Evolutionary conservation across 768 basidiomycete species (phyloP).

Genomic region (Trametes coccinea): DNA sequence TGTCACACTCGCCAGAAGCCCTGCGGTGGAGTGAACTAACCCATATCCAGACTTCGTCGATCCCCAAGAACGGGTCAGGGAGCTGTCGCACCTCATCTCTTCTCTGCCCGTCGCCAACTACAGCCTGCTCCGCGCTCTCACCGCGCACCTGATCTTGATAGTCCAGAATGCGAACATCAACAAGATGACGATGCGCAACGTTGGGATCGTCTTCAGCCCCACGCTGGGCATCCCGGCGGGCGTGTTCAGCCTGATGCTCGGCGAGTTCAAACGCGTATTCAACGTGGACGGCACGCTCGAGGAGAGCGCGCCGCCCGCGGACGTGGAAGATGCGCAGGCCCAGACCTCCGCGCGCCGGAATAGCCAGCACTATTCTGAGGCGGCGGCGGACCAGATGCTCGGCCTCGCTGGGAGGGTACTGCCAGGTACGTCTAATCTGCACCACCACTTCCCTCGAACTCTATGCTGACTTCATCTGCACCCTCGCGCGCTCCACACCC

Average conservation of each 20-base stretch:
- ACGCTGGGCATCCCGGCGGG: slow-evolving; percentile 98
- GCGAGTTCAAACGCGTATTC: slow-evolving; percentile 92
- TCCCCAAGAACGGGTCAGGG: slow-evolving; percentile 82
- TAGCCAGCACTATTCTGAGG: slow-evolving; percentile 80
- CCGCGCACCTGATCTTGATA: slow-evolving; percentile 91
- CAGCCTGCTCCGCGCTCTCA: slow-evolving; percentile 88
- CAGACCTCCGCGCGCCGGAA: slow-evolving; percentile 64
- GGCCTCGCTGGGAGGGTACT: slow-evolving; percentile 73
- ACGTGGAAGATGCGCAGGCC: slow-evolving; percentile 18
- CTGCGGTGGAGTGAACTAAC: slow-evolving; percentile 8
- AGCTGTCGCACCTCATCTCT: slow-evolving; percentile 84
- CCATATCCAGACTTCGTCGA: slow-evolving; percentile 75
- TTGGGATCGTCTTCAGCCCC: slow-evolving; percentile 97
- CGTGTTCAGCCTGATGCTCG: slow-evolving; percentile 92
- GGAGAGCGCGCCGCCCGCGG: slow-evolving; percentile 16
- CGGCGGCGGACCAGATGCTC: slow-evolving; percentile 80
- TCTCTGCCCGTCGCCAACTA: slow-evolving; percentile 91
- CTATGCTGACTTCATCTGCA: slow-evolving; percentile 25
- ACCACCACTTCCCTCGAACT: background rate
- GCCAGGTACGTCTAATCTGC: slow-evolving; percentile 48
- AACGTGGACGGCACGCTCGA: slow-evolving; percentile 63
- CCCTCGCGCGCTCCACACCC: slow-evolving; percentile 31
- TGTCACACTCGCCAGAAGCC: slow-evolving; percentile 33
- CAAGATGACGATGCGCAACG: slow-evolving; percentile 99
- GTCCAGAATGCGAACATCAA: slow-evolving; percentile 87